phyloP scores from a whole-genome alignment of 2,329 filamentous ascomycete species.

The Diaporthe destruens region DNA sequence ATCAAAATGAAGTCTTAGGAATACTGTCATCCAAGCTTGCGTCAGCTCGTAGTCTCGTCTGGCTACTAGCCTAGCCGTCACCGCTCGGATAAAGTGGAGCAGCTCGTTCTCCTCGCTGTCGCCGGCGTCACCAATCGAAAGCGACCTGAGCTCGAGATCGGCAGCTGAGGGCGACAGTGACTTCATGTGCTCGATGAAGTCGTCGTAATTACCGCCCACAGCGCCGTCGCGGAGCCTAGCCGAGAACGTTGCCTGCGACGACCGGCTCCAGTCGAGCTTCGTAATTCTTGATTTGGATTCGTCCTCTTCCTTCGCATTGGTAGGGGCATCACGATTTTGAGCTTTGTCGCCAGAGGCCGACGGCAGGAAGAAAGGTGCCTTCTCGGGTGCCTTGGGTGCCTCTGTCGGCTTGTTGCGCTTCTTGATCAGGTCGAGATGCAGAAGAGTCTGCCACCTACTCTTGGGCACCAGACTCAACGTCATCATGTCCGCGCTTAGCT shows the following conservation, averaged over 20 bases:
- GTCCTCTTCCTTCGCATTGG: constrained; percentile 55
- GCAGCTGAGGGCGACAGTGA: constrained; percentile 85
- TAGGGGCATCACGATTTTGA: constrained; percentile 49
- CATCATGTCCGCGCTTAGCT: constrained; percentile 85
- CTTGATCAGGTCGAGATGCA: constrained; percentile 93
- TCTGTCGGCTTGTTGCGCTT: constrained; percentile 95
- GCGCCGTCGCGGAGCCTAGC: constrained; percentile 67
- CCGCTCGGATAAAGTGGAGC: constrained; percentile 81
- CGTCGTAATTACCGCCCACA: constrained; percentile 69
- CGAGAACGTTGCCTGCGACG: constrained; percentile 70
- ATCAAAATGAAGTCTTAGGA: constrained; percentile 82
- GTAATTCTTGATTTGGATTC: constrained; percentile 73
- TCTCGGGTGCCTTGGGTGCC: constrained; percentile 90
- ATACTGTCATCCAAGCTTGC: constrained; percentile 98
- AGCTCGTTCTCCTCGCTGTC: constrained; percentile 75
- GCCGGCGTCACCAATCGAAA: constrained; percentile 63
- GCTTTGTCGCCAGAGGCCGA: constrained; percentile 60
- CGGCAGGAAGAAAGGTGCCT: constrained; percentile 95
- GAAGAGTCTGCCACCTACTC: constrained; percentile 91
- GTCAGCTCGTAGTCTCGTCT: constrained; percentile 91
- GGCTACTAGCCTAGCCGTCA: constrained; percentile 77
- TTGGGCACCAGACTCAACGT: constrained; percentile 91
- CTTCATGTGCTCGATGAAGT: constrained; percentile 84
- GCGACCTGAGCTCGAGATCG: constrained; percentile 90
- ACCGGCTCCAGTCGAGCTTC: constrained; percentile 70